phyloP scores from a whole-genome alignment of 2,329 filamentous ascomycete species.

The Cercospora citrullina region DNA sequence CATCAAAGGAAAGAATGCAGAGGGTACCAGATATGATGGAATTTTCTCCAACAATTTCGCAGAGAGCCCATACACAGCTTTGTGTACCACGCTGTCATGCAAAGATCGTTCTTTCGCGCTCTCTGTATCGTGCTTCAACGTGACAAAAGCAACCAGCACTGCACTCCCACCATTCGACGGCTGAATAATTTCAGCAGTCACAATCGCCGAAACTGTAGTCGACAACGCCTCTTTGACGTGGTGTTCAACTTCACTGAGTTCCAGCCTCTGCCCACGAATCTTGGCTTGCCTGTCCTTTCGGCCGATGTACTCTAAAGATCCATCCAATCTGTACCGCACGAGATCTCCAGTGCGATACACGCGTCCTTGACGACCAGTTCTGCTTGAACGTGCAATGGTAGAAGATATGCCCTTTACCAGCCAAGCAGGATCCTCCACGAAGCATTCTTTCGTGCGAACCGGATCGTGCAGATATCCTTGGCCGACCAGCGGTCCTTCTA shows the following conservation, averaged over 20 bases:
- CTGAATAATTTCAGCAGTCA: background rate
- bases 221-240: background rate
- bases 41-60: background rate
- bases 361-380: background rate
- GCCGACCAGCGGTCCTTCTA: background rate
- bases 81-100: background rate
- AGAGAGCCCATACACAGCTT: background rate
- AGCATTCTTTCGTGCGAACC: background rate
- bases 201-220: background rate
- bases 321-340: background rate
- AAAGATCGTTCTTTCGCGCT: background rate
- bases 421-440: background rate
- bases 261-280: background rate
- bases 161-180: background rate
- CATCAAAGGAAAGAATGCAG: background rate
- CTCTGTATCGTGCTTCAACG: background rate
- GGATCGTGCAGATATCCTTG: background rate
- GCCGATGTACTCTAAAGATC: background rate
- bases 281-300: background rate
- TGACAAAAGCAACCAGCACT: background rate
- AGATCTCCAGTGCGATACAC: background rate
- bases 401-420: background rate
- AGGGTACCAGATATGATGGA: background rate
- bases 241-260: background rate
- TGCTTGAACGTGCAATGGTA: background rate